A percentile compares a stretch with the other conserved stretches of the same genome.
These are phyloP conservation scores for Penicillium riverlandense DNA, from an alignment of 495 filamentous ascomycete genomes.

Conservation along the genomic window DNA sequence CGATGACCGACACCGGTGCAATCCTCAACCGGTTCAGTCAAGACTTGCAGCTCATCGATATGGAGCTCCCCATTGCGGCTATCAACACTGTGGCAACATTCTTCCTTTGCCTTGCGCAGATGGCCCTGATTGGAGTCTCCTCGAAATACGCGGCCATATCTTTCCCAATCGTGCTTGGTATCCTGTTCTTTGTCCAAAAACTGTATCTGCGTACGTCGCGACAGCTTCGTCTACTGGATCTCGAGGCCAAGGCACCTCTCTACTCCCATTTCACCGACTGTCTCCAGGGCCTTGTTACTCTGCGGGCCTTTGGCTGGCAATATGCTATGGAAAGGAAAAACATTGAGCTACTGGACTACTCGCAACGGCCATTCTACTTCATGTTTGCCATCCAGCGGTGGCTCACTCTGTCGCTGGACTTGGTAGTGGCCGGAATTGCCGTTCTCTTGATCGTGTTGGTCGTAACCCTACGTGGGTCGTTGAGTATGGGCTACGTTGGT, in stretches of 20 bases:
- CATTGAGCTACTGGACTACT: conserved; percentile 45
- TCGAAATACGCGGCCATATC: conserved; percentile 44
- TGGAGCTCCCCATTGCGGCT: conserved; percentile 41
- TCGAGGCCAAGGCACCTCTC: conserved; percentile 54
- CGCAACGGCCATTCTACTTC: conserved; percentile 53
- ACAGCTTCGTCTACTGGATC: conserved; percentile 55
- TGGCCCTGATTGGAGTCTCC: conserved; percentile 41
- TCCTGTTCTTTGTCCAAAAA: conserved; percentile 49
- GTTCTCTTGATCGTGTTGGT: conserved; percentile 41
- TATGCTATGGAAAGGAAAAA: conserved; percentile 39
- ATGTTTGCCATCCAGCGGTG: conserved; percentile 48
- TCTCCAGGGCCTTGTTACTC: conserved; percentile 38
- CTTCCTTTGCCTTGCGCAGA: conserved; percentile 42
- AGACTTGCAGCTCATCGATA: conserved; percentile 55
- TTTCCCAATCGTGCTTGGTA: conserved; percentile 39
- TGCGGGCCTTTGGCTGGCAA: conserved; percentile 54
- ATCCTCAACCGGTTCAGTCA: conserved; percentile 53
- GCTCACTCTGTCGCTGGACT: conserved; percentile 44
- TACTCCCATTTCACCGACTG: conserved; percentile 54
- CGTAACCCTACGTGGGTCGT: conserved; percentile 31
- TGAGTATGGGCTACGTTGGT: conserved; percentile 46
- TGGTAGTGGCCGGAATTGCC: conserved; percentile 42
- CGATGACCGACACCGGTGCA: conserved; percentile 36
- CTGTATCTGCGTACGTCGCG: conserved; percentile 58
- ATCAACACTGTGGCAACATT: conserved; percentile 41